phyloP scores from a whole-genome alignment of 2,329 filamentous ascomycete species.

The Neonectria ditissima region DNA sequence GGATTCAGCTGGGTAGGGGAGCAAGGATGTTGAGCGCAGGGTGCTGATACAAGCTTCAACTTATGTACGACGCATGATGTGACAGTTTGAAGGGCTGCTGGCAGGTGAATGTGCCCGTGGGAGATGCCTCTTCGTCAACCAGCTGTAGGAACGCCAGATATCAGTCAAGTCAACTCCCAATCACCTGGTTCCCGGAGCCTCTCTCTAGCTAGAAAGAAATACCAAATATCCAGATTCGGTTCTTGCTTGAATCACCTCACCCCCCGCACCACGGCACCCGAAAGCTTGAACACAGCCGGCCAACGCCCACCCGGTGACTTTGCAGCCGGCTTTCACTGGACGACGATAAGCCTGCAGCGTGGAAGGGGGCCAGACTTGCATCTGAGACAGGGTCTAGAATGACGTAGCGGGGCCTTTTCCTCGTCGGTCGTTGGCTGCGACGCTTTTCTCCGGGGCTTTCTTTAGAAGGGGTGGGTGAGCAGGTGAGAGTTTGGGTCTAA shows the following conservation, averaged over 20 bases:
- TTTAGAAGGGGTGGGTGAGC: slow-evolving; percentile 3
- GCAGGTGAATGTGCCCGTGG: background rate
- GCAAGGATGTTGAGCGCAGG: background rate
- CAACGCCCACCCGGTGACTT: slow-evolving; percentile 16
- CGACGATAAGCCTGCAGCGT: slow-evolving; percentile 21
- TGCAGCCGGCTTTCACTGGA: slow-evolving; percentile 11
- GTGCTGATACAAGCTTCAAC: no score
- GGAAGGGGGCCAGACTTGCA: slow-evolving; percentile 1
- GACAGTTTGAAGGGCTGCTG: no score
- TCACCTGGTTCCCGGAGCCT: background rate
- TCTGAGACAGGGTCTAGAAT: slow-evolving; percentile 36
- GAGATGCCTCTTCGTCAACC: background rate
- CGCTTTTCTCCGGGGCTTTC: background rate
- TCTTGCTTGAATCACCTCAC: background rate
- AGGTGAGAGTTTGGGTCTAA: slow-evolving; percentile 21
- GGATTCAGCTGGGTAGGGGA: slow-evolving; percentile 20
- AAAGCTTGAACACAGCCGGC: slow-evolving; percentile 17
- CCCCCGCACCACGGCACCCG: slow-evolving; percentile 1
- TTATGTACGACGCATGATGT: no score
- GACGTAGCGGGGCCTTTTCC: slow-evolving; percentile 37
- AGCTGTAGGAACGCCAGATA: background rate
- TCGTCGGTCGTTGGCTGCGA: background rate
- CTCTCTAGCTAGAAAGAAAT: background rate
- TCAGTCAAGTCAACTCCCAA: background rate
- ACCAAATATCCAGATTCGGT: background rate